Evolutionary conservation across 2,329 filamentous ascomycete genomes (phyloP), one percentile per base, ranked within the genome.

Genomic region (Nannizzia gypsea): DNA sequence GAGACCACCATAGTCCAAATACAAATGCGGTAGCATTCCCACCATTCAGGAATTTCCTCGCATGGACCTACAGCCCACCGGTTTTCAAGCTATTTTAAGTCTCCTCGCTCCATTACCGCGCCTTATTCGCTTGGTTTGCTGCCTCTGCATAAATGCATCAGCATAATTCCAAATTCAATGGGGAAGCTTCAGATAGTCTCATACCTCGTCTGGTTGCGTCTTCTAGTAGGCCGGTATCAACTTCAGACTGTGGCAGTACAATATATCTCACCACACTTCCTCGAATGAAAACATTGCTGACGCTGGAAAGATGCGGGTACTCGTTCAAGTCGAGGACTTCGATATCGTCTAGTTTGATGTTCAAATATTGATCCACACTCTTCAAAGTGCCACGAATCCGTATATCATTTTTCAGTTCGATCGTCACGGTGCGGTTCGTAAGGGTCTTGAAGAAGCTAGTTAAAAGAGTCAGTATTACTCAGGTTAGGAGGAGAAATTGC

Each of bases 391-490:
- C 93, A 68, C 89, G 89, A 73, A 99, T 95, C 72, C 91, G 90
- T 68, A 99, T 95, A 77, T 99, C 93, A 75, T 99, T 99, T 78
- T 99, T 99, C 74, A 99, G 88, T 80, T 99, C 93, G 72, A 99
- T 90, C 54, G 91, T 97, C 70, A 99, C 91, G 79, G 95, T 86
- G 67, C 93, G 88, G 79, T 96, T 93, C 73, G 96, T 95, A 70
- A 97, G 88, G 59, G 92, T 97, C 76, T 97, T 97, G 85, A 97
- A 97, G 80, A 96, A 97, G 78, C 89, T 93, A 71, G 17, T 26
- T 13, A 52, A 57, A 20, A n/a, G 52, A 28, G 28, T 17, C 46
- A 31, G 48, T n/a, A 15, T 54, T 3, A 15, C 13, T 52, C 48
- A n/a, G 22, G 11, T 54, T 26, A 54, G 17, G 26, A n/a, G 24